Conservation (phyloP, 2,329 filamentous ascomycete species). For the Phialophora expanda region DNA sequence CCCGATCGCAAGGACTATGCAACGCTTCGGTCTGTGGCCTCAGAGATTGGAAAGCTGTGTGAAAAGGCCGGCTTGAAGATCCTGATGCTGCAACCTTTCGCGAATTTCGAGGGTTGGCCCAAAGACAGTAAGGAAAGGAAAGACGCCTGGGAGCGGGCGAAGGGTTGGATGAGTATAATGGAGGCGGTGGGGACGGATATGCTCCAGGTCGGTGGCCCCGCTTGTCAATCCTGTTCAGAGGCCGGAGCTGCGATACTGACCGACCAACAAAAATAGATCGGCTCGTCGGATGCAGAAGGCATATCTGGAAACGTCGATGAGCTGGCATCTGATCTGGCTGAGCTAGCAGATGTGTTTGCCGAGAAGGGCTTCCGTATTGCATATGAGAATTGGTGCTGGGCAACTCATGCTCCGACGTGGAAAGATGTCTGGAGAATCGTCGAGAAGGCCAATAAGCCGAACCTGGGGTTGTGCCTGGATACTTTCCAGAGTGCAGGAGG, state of each 20-base stretch:
- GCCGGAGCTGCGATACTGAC: constrained; percentile 4
- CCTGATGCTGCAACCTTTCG: constrained; percentile 76
- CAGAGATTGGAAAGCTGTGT: constrained; percentile 61
- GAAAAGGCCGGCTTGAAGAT: constrained; percentile 62
- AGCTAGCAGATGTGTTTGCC: constrained; percentile 67
- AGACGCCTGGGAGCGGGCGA: constrained; percentile 66
- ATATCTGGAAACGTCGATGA: constrained; percentile 58
- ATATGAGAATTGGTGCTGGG: constrained; percentile 86
- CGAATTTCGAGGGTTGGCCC: constrained; percentile 77
- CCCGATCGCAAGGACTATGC: constrained; percentile 65
- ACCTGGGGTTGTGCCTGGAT: constrained; percentile 76
- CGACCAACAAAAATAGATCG: constrained; percentile 50
- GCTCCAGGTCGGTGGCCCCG: constrained; percentile 63
- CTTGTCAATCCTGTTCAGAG: neutral
- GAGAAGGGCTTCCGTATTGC: constrained; percentile 65
- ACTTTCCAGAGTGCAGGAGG: constrained; percentile 76
- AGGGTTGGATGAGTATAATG: constrained; percentile 75
- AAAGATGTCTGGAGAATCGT: constrained; percentile 73
- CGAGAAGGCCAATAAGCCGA: constrained; percentile 63
- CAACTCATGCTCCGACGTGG: constrained; percentile 71
- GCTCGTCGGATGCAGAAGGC: constrained; percentile 67
- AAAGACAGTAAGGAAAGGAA: constrained; percentile 61
- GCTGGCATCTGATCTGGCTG: constrained; percentile 66
- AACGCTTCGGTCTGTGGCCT: constrained; percentile 60
- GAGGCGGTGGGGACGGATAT: constrained; percentile 70